Percentiles rank a stretch among this genome's conserved stretches.
phyloP scores from a whole-genome alignment of 176 grass and related monocot genomes.

The Stipa capillata region DNA sequence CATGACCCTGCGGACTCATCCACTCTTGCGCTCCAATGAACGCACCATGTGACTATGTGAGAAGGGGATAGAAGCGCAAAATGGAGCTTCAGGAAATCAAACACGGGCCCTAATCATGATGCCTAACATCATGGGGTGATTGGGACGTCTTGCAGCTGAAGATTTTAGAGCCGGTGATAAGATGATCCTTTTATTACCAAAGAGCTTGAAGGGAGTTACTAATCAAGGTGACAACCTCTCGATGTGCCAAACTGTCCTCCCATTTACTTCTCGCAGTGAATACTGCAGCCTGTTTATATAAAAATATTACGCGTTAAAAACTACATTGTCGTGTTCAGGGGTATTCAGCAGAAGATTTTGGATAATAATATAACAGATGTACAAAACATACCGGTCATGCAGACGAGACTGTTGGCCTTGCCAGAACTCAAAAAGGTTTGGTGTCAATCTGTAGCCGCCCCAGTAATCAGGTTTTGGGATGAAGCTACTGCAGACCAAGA shows the following conservation, averaged over 20 bases:
- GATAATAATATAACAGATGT: background rate
- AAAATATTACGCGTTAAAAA: background rate
- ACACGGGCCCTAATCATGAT: slow-evolving; percentile 34
- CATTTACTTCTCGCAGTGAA: slow-evolving; percentile 35
- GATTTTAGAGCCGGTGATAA: slow-evolving; percentile 7
- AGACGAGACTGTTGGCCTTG: slow-evolving; percentile 93
- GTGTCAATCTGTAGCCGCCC: slow-evolving; percentile 85
- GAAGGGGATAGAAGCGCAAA: background rate
- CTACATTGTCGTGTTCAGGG: background rate
- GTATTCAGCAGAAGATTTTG: background rate
- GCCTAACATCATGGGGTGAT: background rate
- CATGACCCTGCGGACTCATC: background rate
- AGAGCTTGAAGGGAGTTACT: slow-evolving; percentile 15
- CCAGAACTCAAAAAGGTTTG: slow-evolving; percentile 82
- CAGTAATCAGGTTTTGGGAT: slow-evolving; percentile 85
- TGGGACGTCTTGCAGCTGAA: slow-evolving; percentile 18
- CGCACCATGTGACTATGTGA: no score
- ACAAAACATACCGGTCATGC: slow-evolving; percentile 62
- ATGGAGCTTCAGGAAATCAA: slow-evolving; percentile 20
- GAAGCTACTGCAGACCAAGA: slow-evolving; percentile 39
- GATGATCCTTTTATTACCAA: slow-evolving; percentile 36
- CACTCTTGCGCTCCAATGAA: background rate
- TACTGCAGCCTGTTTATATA: slow-evolving; percentile 52
- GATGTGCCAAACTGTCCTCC: slow-evolving; percentile 48
- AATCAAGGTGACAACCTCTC: slow-evolving; percentile 70